Conservation (phyloP, 257 asterid species). For the Penstemon davidsonii region DNA sequence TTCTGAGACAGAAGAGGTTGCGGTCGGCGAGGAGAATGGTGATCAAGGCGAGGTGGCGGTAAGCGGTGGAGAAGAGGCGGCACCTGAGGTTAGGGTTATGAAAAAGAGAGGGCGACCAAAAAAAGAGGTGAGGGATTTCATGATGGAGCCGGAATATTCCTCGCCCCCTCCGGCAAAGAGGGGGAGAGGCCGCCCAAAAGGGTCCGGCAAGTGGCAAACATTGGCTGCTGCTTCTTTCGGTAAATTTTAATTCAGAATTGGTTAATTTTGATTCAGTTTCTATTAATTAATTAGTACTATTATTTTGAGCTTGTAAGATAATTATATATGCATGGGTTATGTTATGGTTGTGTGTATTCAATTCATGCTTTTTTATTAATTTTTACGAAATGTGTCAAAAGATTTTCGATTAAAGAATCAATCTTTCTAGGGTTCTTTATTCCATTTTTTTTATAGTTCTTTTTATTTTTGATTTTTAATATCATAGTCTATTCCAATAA, state of each 20-base stretch:
- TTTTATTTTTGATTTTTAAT: no score
- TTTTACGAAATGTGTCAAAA: no score
- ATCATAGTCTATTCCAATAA: background rate
- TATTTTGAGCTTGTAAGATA: background rate
- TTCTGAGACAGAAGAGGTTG: constrained; percentile 15
- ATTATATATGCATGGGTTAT: background rate
- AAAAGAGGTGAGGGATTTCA: constrained; percentile 24
- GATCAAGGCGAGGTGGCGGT: background rate
- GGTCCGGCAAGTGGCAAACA: constrained; percentile 41
- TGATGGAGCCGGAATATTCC: constrained; percentile 19
- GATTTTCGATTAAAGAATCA: no score
- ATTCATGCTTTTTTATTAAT: background rate
- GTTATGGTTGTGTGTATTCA: background rate
- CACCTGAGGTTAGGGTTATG: constrained; percentile 15
- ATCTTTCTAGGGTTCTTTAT: no score
- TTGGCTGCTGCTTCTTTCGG: constrained; percentile 35
- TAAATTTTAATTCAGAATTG: constrained; percentile 3
- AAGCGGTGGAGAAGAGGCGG: background rate
- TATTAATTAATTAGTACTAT: background rate
- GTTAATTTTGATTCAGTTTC: background rate
- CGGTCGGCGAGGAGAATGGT: constrained; percentile 14
- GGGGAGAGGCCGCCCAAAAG: constrained; percentile 43
- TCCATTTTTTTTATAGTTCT: no score
- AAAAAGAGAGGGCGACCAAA: constrained; percentile 46
- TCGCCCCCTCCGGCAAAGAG: constrained; percentile 28